Base-by-base conservation (phyloP, 208 protist genomes). In the Trypanosoma boissoni region DNA sequence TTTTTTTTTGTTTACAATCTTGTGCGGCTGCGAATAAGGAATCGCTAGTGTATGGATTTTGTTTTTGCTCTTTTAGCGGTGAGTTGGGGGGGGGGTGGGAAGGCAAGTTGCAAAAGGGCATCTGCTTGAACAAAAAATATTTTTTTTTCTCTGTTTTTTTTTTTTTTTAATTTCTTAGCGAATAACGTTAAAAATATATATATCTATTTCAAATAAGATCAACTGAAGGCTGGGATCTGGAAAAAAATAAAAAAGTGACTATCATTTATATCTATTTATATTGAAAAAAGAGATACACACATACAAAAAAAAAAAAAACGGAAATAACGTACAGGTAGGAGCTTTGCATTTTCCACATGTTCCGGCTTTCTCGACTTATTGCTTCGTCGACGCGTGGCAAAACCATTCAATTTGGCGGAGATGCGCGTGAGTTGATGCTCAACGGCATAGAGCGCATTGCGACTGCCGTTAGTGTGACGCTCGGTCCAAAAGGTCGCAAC, bases 401-500 rank as follows among this genome's bases (percentile, higher is more conserved):
- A 83, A 92, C 97, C 7, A 97, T 99, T 72, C 77, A 91, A 36
- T 99, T 98, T 72, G 96, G 95, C 34, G 81, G 86, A 31, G 96
- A 98, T 21, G 96, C 94, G 6, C 85, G 98, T 46, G 76, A 91
- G 34, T 57, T 79, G 27, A 98, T 99, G 92, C 80, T 99, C 18
- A 59, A 76, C 12, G 98, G 98, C 52, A 98, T 99, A 54, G 95
- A 99, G 69, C 87, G 96, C 28, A 95, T 99, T 21, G 96, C 97
- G 18, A 95, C 95, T 14, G 97, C 97, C 12, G 98, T 99, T 3
- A 82, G 96, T 48, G 95, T 98, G 12, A 99, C 98, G 26, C 87
- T 99, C 2, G 98, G 98, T 16, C 98, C 98, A 50, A 99, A 98
- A 80, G 98, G 98, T 28, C 81, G 98, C 48, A 99, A 99, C 65